Evolutionary conservation across 1,284 basidiomycete species (phyloP), one percentile per base, ranked within the genome.

Genomic region (Ustilago vetiveriae): DNA sequence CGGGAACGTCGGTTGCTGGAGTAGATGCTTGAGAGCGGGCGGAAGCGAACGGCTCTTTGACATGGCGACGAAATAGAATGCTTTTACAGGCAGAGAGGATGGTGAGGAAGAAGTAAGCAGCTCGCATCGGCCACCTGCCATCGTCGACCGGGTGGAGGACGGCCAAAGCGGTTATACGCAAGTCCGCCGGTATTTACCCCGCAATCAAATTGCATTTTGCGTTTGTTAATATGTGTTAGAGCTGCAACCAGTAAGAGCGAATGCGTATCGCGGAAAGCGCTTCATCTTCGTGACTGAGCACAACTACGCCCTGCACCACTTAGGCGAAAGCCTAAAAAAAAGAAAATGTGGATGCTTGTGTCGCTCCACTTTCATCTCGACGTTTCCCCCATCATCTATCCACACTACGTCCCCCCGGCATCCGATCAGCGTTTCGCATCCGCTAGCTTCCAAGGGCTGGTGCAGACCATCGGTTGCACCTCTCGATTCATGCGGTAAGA

Each of bases 1-100:
- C 4, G 88, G 84, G 36, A 88, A 85, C 10, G 89, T 89, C 59
- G 89, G 89, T 33, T 90, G 84, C 14, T 87, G 85, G 72, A 94
- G 80, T 38, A 93, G 85, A 17, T 89, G 87, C 83, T 91, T 93
- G 71, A 94, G 84, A 14, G 82, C 51, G 0, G 78, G 41, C 0
- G 84, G 81, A 19, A 85, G 76, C 42, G 76, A 71, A 22, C 68
- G 60, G n/a, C 54, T 46, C 39, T 71, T 71, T 2, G 68, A 66
- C 68, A 71, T 71, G 29, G 3, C 49, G 44, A 21, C 17, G 11
- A 17, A 24, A 7, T 6, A 9, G 19, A 14, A 21, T 19, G 19
- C 36, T 37, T 7, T 4, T n/a, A n/a, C n/a, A n/a, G n/a, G n/a
- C n/a, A n/a, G 22, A 13, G 19, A 21, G n/a, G 19, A n/a, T 37